These are phyloP conservation scores for Mycena citricolor DNA, from an alignment of 1,284 basidiomycete genomes.

Conservation along the genomic window DNA sequence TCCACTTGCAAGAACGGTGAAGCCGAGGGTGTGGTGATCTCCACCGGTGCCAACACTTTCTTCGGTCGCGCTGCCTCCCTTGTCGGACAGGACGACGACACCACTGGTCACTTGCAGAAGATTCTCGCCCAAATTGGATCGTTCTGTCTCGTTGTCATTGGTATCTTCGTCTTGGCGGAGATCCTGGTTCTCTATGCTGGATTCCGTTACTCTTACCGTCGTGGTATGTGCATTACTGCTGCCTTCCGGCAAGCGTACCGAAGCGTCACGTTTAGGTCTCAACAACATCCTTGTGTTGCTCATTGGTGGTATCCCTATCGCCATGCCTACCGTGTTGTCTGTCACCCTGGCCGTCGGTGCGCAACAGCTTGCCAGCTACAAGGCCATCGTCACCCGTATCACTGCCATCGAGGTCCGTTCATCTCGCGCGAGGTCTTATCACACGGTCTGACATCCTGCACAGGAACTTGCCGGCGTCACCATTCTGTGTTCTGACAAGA, in stretches of 20 bases:
- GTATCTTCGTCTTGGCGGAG: conserved; percentile 89
- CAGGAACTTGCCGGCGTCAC: conserved; percentile 98
- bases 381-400: conserved; percentile 93
- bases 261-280: conserved; percentile 55
- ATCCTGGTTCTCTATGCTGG: conserved; percentile 87
- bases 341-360: conserved; percentile 98
- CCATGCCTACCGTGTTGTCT: conserved; percentile 95
- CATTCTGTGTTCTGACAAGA: conserved; percentile 97
- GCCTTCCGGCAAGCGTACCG: not conserved
- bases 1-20: conserved; percentile 98
- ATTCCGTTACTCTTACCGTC: conserved; percentile 88
- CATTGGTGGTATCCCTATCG: conserved; percentile 99
- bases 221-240: not conserved
- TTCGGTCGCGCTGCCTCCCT: conserved; percentile 95
- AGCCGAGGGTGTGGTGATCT: conserved; percentile 95
- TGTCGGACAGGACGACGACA: conserved; percentile 94
- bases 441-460: no score
- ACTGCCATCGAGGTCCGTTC: conserved; percentile 82
- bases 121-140: conserved; percentile 95
- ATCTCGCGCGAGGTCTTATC: no score
- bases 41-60: conserved; percentile 94
- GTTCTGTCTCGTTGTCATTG: conserved; percentile 93
- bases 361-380: conserved; percentile 97
- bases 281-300: conserved; percentile 96
- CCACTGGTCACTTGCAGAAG: conserved; percentile 96